Base-by-base conservation (phyloP, 441 rosid genomes). In the Omphalea diandra region DNA sequence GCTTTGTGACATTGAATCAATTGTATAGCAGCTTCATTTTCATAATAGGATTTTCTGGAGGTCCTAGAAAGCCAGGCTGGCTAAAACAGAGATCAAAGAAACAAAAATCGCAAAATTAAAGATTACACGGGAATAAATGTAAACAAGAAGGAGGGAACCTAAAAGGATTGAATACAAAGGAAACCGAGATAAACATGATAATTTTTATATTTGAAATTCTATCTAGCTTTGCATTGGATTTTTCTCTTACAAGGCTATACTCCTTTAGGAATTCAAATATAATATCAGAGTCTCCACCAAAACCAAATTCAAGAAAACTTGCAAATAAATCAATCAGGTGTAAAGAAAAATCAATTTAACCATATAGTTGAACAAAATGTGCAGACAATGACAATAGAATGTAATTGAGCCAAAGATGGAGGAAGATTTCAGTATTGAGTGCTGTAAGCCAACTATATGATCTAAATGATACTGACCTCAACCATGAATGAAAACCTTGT, bases 401-500 rank as follows among this genome's bases (percentile, higher is more conserved):
- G 52, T 44, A 38, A 32, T n/a, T 3, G 41, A 68, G 5, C 47
- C 63, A n/a, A 67, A 69, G 41, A 46, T 24, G 47, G 36, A 24
- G 4, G 29, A 36, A 44, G 27, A 29, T 56, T n/a, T 20, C 33
- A 22, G 22, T 61, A 41, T 17, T 43, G 20, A 43, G 24, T 27
- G 7, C 12, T 14, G 31, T 20, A 14, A 58, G 33, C 27, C 26
- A 70, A 47, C n/a, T 12, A 63, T n/a, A 43, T 35, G 46, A 56
- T 52, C 18, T 32, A 70, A 65, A 31, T 43, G 22, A 64, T 69
- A 74, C 85, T 75, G 57, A 95, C 99, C 96, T 89, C 97, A 53
- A 92, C 96, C 75, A 90, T 83, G 52, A 88, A 79, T 43, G 94
- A 82, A 75, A 92, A 90, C 74, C 89, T 88, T 66, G 65, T 69